Base-by-base conservation (phyloP, 2,329 filamentous ascomycete genomes). In the Aspergillus fijiensis region DNA sequence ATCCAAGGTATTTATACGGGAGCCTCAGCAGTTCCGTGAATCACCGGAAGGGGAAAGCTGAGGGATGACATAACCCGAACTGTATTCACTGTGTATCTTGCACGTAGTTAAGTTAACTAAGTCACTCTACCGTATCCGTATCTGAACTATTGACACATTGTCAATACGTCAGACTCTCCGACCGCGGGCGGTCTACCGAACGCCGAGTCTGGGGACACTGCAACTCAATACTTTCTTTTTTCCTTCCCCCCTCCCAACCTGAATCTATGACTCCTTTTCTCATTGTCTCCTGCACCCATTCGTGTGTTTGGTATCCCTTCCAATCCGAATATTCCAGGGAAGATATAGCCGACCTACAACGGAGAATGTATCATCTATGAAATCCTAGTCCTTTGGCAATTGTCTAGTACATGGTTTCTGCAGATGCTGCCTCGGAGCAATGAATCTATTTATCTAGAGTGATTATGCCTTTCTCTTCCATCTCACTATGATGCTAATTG, bases 391-490 rank as follows among this genome's bases (percentile, higher is more conserved):
- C 6, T 45, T 33, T 21, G 9, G 35, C 23, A 47, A 31, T 45
- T 29, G 27, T 29, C 3, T 10, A 45, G 12, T 27, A 29, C 12
- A 12, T 45, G n/a, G 14, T 21, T 31, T 31, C 47, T 42, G 27
- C 39, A 29, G 10, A 48, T 55, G 52, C 39, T 55, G 27, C 25
- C 47, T 31, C 39, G 23, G 25, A 27, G 47, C 52, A 21, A 51
- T 57, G 23, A 39, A 50, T 56, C 39, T 23, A n/a, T n/a, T n/a
- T 53, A 45, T 19, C 6, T 47, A 39, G 11, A 53, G 49, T 58
- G 49, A 35, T 35, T 27, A 21, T n/a, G 14, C 29, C 14, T 16
- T 19, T 21, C 16, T 16, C 12, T 23, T 11, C 7, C 16, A 21
- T 1, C 19, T 61, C 23, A 16, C 14, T 21, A 12, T 48, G 42